Base-by-base conservation (phyloP, 2,329 filamentous ascomycete genomes). In the Fusarium musae region DNA sequence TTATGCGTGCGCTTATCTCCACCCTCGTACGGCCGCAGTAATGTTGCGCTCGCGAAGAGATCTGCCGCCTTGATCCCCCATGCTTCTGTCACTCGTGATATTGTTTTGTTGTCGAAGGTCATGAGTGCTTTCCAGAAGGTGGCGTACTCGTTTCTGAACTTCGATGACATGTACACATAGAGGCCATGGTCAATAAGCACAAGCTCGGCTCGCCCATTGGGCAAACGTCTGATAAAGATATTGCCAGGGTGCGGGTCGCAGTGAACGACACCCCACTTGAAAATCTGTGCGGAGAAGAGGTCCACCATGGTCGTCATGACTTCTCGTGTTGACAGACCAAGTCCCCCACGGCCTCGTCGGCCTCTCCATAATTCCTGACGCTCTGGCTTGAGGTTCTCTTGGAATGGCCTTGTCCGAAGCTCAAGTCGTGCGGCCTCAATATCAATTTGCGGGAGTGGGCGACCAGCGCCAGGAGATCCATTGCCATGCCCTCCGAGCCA, bases 281-380 rank as follows among this genome's bases (percentile, higher is more conserved):
- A 99, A 88, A 98, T 98, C 80, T 98, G 96, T 5, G 94, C 95
- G n/a, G 92, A 93, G 85, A 98, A 99, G 39, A 98, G 88, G 80
- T 98, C 96, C 56, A 98, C 90, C 91, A 98, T 98, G 37, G 94
- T 98, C 10, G 92, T 93, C 96, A 98, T 98, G 66, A 98, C 94
- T 66, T 96, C 92, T 78, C 93, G 93, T 36, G 94, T 86, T 12
- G 90, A 91, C 6, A 99, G 85, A 0, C 96, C 96, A 0, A 98
- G 89, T 1, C 96, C 96, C 56, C 95, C 96, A 69, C 89, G 91
- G 32, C 90, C 89, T 56, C 89, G 88, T 11, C 82, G 84, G 9
- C 96, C 95, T 75, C 89, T 90, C 95, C 95, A 98, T 50, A 50
- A 34, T 76, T 89, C 87, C 43, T 90, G 88, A 15, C 96, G 91